Percentiles rank a stretch among this genome's conserved stretches.
Evolutionary conservation across 1,284 basidiomycete genomes (phyloP).

Genomic region (Ceratobasidium sp.): DNA sequence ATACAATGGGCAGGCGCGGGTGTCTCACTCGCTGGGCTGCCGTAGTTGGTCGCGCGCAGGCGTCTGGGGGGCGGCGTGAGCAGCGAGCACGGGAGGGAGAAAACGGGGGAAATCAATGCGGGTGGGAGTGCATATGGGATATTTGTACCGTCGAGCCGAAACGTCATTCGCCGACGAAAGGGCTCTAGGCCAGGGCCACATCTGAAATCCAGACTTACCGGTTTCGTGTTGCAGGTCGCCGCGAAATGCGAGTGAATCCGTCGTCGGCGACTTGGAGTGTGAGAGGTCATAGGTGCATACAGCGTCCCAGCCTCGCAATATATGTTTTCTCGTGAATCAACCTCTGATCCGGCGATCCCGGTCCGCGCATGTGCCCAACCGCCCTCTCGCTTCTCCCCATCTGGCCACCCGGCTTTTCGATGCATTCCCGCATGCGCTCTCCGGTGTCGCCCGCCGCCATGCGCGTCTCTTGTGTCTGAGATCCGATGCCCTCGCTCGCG

Average conservation of each 20-base stretch:
- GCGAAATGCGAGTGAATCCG: too few relatives aligned
- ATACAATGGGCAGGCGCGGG: background rate
- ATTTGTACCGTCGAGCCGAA: constrained; percentile 17
- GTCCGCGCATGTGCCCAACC: constrained; percentile 10
- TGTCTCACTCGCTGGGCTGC: constrained; percentile 13
- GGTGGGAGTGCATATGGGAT: constrained; percentile 4
- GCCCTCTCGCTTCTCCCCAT: constrained; percentile 37
- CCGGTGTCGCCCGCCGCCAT: constrained; percentile 29
- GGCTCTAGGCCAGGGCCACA: constrained; percentile 29
- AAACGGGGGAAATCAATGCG: constrained; percentile 8
- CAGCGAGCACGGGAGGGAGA: constrained; percentile 1
- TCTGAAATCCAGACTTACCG: constrained; percentile 24
- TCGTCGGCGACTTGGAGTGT: background rate
- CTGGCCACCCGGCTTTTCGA: constrained; percentile 28
- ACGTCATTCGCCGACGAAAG: constrained; percentile 19
- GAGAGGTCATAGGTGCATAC: background rate
- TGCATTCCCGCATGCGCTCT: background rate
- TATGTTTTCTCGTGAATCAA: constrained; percentile 18
- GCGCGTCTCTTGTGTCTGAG: constrained; percentile 8
- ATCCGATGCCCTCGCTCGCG: constrained; percentile 10
- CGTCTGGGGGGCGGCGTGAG: constrained; percentile 10
- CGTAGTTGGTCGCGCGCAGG: constrained; percentile 30
- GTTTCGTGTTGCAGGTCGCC: constrained; percentile 22
- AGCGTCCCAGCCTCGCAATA: constrained; percentile 8
- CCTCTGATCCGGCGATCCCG: constrained; percentile 32